Evolutionary conservation across 1,284 basidiomycete genomes (phyloP).

Genomic region (Mycosarcoma maydis): DNA sequence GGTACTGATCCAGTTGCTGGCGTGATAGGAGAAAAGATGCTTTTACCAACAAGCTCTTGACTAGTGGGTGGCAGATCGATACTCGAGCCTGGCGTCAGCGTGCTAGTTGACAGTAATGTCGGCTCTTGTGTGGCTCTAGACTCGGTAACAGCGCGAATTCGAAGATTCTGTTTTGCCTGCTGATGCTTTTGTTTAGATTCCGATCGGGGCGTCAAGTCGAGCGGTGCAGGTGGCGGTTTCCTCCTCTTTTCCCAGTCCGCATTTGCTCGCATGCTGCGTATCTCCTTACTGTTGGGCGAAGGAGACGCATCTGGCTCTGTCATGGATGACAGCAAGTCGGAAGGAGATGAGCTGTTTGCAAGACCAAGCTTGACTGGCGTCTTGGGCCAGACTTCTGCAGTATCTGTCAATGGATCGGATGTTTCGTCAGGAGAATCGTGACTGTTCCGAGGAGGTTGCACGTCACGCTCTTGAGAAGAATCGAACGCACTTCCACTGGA

Average conservation of each 20-base stretch:
- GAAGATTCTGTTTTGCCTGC: slow-evolving; percentile 6
- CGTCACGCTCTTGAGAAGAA: slow-evolving; percentile 13
- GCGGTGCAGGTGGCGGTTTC: slow-evolving; percentile 47
- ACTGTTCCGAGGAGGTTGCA: slow-evolving; percentile 8
- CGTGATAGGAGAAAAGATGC: slow-evolving; percentile 45
- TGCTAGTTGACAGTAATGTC: not conserved
- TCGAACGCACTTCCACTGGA: slow-evolving; percentile 26
- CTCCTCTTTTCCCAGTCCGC: slow-evolving; percentile 48
- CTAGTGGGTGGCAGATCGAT: slow-evolving; percentile 6
- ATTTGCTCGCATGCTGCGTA: slow-evolving; percentile 43
- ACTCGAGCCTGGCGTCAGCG: not conserved
- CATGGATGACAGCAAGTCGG: slow-evolving; percentile 2
- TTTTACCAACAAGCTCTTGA: slow-evolving; percentile 17
- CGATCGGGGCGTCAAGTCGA: slow-evolving; percentile 28
- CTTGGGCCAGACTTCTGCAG: not conserved
- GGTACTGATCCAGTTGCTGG: slow-evolving; percentile 13
- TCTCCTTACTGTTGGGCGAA: slow-evolving; percentile 23
- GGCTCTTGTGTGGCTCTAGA: not conserved
- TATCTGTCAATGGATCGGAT: slow-evolving; percentile 10
- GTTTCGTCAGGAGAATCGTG: slow-evolving; percentile 31
- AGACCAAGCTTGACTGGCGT: slow-evolving; percentile 6
- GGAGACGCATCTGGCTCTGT: slow-evolving; percentile 8
- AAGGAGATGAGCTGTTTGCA: not conserved
- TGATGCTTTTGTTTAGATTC: slow-evolving; percentile 27
- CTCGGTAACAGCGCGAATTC: not conserved